A percentile compares a stretch with the other conserved stretches of the same genome.
Evolutionary conservation across 2,329 filamentous ascomycete genomes (phyloP).

Genomic region (Fusarium haematococcum): DNA sequence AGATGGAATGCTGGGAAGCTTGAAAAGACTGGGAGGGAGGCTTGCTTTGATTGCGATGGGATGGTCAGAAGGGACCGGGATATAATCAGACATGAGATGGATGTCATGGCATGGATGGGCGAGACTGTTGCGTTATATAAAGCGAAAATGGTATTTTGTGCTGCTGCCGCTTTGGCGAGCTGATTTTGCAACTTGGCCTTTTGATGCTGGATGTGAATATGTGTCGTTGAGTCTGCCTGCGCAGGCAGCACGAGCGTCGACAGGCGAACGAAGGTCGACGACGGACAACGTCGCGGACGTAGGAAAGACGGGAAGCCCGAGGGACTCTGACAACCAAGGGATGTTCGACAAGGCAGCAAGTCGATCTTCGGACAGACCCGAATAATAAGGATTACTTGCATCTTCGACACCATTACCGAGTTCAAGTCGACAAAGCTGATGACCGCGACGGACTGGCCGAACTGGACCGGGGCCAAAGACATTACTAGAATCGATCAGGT

Average conservation of each 20-base stretch:
- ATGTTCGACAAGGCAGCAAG: no score
- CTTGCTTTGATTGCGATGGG: not conserved
- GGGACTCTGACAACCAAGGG: no score
- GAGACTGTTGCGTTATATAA: constrained; percentile 3
- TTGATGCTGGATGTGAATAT: not conserved
- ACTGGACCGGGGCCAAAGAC: not conserved
- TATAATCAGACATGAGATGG: constrained; percentile 14
- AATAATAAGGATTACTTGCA: no score
- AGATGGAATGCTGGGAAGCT: not conserved
- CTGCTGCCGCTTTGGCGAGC: constrained; percentile 20
- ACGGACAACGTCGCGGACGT: not conserved
- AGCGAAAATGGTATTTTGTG: constrained; percentile 22
- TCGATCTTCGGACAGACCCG: no score
- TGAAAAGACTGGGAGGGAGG: not conserved
- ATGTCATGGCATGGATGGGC: not conserved
- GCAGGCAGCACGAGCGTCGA: not conserved
- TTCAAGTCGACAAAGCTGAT: no score
- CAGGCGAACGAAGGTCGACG: no score
- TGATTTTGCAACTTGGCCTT: constrained; percentile 11
- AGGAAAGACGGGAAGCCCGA: not conserved
- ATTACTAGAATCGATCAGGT: no score
- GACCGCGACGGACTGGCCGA: no score
- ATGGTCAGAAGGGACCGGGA: not conserved
- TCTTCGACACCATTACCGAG: no score
- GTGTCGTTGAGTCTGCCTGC: not conserved